phyloP scores from a whole-genome alignment of 345 rosid genomes.

The Populus davidiana region DNA sequence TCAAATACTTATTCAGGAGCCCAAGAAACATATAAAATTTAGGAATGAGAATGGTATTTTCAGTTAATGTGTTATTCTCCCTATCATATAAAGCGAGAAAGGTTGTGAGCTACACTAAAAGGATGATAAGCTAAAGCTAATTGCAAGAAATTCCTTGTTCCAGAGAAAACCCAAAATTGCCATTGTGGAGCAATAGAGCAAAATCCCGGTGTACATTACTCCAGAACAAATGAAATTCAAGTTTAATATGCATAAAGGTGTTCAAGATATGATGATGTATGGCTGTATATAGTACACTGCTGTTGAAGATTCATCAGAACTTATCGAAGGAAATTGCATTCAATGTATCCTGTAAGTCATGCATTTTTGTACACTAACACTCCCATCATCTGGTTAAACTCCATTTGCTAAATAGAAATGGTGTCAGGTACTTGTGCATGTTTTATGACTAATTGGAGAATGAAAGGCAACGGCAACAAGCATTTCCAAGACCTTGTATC shows the following conservation, averaged over 20 bases:
- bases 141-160: background rate
- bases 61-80: background rate
- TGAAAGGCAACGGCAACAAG: background rate
- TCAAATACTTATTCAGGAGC: background rate
- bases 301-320: background rate
- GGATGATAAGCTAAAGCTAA: constrained; percentile 3
- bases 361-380: background rate
- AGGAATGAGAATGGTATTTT: background rate
- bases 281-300: background rate
- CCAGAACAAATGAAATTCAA: background rate
- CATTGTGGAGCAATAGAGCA: background rate
- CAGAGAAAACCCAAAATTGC: background rate
- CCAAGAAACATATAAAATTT: background rate
- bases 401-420: no score
- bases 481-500: background rate
- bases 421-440: no score
- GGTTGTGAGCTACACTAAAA: background rate
- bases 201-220: background rate
- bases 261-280: no score
- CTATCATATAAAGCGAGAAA: background rate
- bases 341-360: background rate
- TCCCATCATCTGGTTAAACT: background rate
- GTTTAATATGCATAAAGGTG: background rate
- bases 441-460: background rate
- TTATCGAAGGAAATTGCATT: background rate